Conservation (phyloP, 306 rosid species). For the Hippophae rhamnoides region DNA sequence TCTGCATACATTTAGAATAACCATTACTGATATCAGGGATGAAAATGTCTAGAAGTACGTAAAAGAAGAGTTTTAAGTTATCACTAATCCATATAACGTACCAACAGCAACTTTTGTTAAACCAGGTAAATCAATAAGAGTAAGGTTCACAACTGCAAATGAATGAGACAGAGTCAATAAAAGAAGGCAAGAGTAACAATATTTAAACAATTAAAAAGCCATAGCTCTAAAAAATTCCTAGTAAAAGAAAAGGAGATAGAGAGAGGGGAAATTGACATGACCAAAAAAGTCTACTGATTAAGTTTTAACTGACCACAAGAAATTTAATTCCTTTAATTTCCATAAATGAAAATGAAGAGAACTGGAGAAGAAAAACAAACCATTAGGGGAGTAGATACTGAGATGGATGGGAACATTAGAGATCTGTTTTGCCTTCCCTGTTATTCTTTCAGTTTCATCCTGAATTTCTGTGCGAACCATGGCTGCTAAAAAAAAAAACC, state of each 20-base stretch:
- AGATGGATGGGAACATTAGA: slow-evolving; percentile 95
- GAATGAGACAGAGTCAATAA: slow-evolving; percentile 11
- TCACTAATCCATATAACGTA: slow-evolving; percentile 26
- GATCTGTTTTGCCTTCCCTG: slow-evolving; percentile 77
- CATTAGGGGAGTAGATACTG: slow-evolving; percentile 89
- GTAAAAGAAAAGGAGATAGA: neutral
- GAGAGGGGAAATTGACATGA: neutral
- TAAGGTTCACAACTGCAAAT: slow-evolving; percentile 90
- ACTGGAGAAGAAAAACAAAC: slow-evolving; percentile 29
- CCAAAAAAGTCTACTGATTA: neutral
- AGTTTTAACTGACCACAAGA: neutral
- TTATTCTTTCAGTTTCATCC: slow-evolving; percentile 89
- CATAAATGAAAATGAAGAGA: neutral
- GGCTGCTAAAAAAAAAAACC: slow-evolving; percentile 35
- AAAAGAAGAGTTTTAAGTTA: neutral
- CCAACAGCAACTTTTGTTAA: slow-evolving; percentile 96
- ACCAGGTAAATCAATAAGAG: slow-evolving; percentile 89
- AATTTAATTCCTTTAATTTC: neutral
- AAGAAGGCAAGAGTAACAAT: neutral
- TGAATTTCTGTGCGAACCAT: slow-evolving; percentile 81
- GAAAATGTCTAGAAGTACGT: slow-evolving; percentile 2
- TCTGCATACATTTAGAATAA: slow-evolving; percentile 33
- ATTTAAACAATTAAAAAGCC: neutral
- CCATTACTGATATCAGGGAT: neutral
- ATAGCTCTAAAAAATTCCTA: neutral